Base-by-base conservation (phyloP, 305 asterid genomes). In the Fraxinus baroniana region DNA sequence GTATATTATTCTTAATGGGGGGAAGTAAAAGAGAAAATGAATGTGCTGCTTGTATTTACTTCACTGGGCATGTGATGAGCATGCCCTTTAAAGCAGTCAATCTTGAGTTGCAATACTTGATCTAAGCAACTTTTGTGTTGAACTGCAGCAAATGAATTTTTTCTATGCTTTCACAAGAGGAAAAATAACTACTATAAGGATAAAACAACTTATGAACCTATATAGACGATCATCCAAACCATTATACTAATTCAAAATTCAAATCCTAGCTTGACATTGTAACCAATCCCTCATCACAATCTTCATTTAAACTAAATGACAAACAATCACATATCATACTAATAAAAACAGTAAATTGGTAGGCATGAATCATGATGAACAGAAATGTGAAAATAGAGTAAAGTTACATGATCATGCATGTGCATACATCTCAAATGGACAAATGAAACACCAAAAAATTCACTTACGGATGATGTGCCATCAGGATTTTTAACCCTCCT, bases 391-490 rank as follows among this genome's bases (percentile, higher is more conserved):
- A 66, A 26, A 24, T 66, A 1, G 15, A 66, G 60, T 41, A 2
- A 75, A 84, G 41, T n/a, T 71, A 77, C 77, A 64, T 26, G 4
- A 41, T 41, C 37, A 9, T 52, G 70, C n/a, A 64, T 3, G 55
- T 39, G 22, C 71, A n/a, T 71, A 66, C 37, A 20, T 84, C 49
- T 64, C 46, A 49, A 83, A 46, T 37, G 20, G 68, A 12, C 49
- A 2, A 2, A n/a, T 81, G n/a, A 75, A 44, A 57, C 82, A 83
- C 57, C 74, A 46, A 80, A 13, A 77, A 13, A 75, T 86, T 70
- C 82, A 92, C 99, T 92, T 90, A 97, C 99, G 80, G 94, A 83
- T 82, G 84, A 77, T 62, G 88, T 87, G 87, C 98, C 99, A 86
- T 95, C 95, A 13, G 95, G 90, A 13, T 89, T 90, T 84, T 82